Conservation (phyloP, 805 yeast genomes). For the Myxozyma monticola region DNA sequence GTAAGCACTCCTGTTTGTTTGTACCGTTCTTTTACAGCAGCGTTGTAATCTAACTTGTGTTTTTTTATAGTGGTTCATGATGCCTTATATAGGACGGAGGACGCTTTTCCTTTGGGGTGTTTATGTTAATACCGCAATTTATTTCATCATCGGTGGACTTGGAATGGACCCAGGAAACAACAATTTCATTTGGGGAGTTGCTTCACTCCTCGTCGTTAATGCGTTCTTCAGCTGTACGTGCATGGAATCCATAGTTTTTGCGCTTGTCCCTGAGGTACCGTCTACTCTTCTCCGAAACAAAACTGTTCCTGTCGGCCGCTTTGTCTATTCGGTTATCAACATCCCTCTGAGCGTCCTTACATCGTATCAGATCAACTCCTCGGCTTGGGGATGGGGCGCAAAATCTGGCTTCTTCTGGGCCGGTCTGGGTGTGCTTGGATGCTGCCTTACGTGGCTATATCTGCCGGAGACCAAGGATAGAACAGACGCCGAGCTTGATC, state of each 20-base stretch:
- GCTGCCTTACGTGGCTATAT: conserved; percentile 48
- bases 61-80: conserved; percentile 9
- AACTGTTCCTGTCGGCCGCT: conserved; percentile 46
- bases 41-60: no score
- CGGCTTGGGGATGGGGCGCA: conserved; percentile 36
- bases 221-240: conserved; percentile 48
- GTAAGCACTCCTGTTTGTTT: no score
- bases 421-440: conserved; percentile 39
- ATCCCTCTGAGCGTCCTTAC: conserved; percentile 30
- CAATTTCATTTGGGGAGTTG: conserved; percentile 17
- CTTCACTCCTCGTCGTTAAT: conserved; percentile 48
- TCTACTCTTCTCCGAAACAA: conserved; percentile 47
- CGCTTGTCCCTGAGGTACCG: conserved; percentile 47
- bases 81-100: conserved; percentile 11
- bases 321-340: conserved; percentile 33
- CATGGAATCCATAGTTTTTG: conserved; percentile 48
- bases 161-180: conserved; percentile 15
- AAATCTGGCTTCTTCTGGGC: conserved; percentile 35
- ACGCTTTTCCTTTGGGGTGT: conserved; percentile 28
- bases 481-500: conserved; percentile 61
- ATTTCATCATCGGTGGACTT: conserved; percentile 27
- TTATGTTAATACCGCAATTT: conserved; percentile 1
- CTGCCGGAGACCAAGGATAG: conserved; percentile 61
- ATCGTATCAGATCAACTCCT: conserved; percentile 54
- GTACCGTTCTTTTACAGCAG: no score